A percentile compares a stretch with the other conserved stretches of the same genome.
Conservation (phyloP, 2,329 filamentous ascomycete genomes). For the Colletotrichum graminicola region DNA sequence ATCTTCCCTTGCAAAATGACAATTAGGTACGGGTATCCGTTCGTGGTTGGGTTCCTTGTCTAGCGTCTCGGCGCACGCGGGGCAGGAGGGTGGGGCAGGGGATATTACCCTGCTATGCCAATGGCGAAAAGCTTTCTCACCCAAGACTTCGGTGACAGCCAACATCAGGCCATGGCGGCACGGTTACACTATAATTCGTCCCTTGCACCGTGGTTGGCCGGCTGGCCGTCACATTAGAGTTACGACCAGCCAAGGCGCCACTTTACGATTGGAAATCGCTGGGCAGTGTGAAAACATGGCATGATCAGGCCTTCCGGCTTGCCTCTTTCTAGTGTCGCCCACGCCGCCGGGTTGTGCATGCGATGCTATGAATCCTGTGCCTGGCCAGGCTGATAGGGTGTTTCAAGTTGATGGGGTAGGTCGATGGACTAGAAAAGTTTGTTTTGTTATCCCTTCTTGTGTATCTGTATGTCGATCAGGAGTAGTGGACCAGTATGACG, state of each 20-base stretch:
- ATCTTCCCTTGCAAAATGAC: slow-evolving; percentile 1
- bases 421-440: slow-evolving; percentile 24
- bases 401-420: slow-evolving; percentile 27
- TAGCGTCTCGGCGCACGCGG: slow-evolving; percentile 15
- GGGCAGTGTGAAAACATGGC: slow-evolving; percentile 12
- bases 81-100: not conserved
- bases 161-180: slow-evolving; percentile 14
- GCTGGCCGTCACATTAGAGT: not conserved
- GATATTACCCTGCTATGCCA: not conserved
- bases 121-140: slow-evolving; percentile 9
- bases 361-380: slow-evolving; percentile 11
- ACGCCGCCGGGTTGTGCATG: slow-evolving; percentile 33
- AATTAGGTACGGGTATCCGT: not conserved
- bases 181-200: not conserved
- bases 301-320: not conserved
- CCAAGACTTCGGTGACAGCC: slow-evolving; percentile 12
- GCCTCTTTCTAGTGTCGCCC: slow-evolving; percentile 6
- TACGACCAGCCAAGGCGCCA: slow-evolving; percentile 13
- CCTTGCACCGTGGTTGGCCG: not conserved
- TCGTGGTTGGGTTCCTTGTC: not conserved
- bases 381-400: slow-evolving; percentile 29
- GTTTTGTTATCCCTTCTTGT: slow-evolving; percentile 25
- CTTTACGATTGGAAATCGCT: not conserved
- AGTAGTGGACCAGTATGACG: not conserved
- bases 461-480: not conserved